Evolutionary conservation across 805 yeast genomes (phyloP).

Genomic region (Ogataea degrootiae): DNA sequence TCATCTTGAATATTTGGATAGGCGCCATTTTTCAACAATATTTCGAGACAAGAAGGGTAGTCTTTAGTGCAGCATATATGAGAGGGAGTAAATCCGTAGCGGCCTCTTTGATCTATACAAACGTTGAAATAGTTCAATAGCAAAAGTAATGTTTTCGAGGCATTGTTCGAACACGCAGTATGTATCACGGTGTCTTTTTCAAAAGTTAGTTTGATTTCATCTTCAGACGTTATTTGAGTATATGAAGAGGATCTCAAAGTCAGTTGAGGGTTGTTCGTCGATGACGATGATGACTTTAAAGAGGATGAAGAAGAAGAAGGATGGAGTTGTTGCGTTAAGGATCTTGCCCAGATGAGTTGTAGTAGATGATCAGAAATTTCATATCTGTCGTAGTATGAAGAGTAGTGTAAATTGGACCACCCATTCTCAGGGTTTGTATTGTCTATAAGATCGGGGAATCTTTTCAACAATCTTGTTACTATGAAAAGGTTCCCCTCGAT

Average conservation of each 20-base stretch:
- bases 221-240: conserved; percentile 28
- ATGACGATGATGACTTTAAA: conserved; percentile 11
- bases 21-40: conserved; percentile 71
- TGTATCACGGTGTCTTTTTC: conserved; percentile 65
- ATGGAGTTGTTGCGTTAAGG: conserved; percentile 1
- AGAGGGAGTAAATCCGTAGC: conserved; percentile 54
- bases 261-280: not conserved
- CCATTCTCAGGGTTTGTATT: conserved; percentile 70
- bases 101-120: conserved; percentile 44
- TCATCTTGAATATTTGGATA: conserved; percentile 67
- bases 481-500: conserved; percentile 56
- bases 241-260: conserved; percentile 10
- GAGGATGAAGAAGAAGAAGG: not conserved
- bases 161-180: conserved; percentile 49
- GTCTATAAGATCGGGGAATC: conserved; percentile 65
- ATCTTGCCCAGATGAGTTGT: conserved; percentile 12
- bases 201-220: conserved; percentile 41
- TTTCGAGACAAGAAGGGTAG: conserved; percentile 55
- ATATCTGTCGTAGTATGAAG: conserved; percentile 68
- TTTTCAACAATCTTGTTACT: conserved; percentile 57
- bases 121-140: conserved; percentile 57
- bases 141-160: conserved; percentile 65
- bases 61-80: conserved; percentile 63
- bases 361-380: conserved; percentile 38
- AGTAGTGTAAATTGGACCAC: conserved; percentile 81